Percentiles rank a stretch among this genome's conserved stretches.
Evolutionary conservation across 2,329 filamentous ascomycete species (phyloP).

Genomic region (Fusarium pseudocircinatum): DNA sequence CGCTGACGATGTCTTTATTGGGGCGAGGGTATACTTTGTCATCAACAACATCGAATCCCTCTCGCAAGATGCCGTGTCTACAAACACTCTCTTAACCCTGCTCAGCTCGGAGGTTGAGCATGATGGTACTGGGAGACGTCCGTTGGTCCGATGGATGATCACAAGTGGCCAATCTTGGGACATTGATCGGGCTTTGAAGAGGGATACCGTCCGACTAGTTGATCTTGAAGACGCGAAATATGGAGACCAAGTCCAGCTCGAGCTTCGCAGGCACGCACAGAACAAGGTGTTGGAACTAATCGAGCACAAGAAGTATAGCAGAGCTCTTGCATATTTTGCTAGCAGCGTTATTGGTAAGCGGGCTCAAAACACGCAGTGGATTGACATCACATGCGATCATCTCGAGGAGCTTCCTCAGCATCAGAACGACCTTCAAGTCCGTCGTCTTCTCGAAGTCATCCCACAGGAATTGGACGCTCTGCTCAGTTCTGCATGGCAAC

Average conservation of each 20-base stretch:
- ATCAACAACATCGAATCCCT: slow-evolving; percentile 54
- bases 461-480: slow-evolving; percentile 52
- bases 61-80: slow-evolving; percentile 43
- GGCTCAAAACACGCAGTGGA: slow-evolving; percentile 56
- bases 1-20: slow-evolving; percentile 41
- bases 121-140: not conserved
- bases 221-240: slow-evolving; percentile 36
- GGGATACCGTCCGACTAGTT: slow-evolving; percentile 11
- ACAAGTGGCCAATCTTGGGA: slow-evolving; percentile 46
- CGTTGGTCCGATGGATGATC: slow-evolving; percentile 50
- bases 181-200: slow-evolving; percentile 9
- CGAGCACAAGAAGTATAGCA: slow-evolving; percentile 52
- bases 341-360: slow-evolving; percentile 54
- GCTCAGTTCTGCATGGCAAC: slow-evolving; percentile 51
- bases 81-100: slow-evolving; percentile 2
- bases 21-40: slow-evolving; percentile 50
- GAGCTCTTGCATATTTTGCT: slow-evolving; percentile 53
- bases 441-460: slow-evolving; percentile 51
- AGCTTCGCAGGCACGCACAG: slow-evolving; percentile 44
- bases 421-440: slow-evolving; percentile 52
- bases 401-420: slow-evolving; percentile 51
- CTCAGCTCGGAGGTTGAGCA: slow-evolving; percentile 14
- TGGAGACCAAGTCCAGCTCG: slow-evolving; percentile 26
- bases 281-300: slow-evolving; percentile 48
- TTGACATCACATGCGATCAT: slow-evolving; percentile 55